phyloP scores from a whole-genome alignment of 495 filamentous ascomycete species.

The Thozetella sp. region DNA sequence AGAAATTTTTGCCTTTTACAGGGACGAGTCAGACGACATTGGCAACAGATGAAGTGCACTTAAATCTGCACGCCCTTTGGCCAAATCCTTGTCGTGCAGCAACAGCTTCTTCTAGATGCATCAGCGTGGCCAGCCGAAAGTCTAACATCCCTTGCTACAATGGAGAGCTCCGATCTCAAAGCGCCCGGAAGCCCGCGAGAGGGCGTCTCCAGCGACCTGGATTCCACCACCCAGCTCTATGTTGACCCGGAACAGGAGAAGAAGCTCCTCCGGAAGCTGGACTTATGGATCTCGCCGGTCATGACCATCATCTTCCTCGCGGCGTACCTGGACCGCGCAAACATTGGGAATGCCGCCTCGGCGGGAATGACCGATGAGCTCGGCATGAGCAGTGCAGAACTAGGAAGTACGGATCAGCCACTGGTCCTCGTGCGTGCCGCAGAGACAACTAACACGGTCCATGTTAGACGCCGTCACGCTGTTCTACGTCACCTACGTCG shows the following conservation, averaged over 20 bases:
- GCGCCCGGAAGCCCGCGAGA: background rate
- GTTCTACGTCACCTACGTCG: slow-evolving; percentile 27
- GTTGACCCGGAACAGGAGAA: slow-evolving; percentile 10
- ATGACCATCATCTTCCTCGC: slow-evolving; percentile 38
- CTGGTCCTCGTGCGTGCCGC: no score
- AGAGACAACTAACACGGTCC: background rate
- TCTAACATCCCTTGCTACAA: no score
- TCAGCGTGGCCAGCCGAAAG: no score
- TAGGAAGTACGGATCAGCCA: slow-evolving; percentile 17
- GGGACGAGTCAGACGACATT: no score
- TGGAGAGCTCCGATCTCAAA: background rate
- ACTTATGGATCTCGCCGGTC: slow-evolving; percentile 38
- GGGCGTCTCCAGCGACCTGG: background rate
- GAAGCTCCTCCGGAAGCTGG: slow-evolving; percentile 34
- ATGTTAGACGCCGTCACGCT: slow-evolving; percentile 23
- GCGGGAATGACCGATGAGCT: slow-evolving; percentile 40
- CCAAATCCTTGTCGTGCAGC: no score
- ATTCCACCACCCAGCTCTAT: background rate
- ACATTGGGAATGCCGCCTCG: slow-evolving; percentile 35
- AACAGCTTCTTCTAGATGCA: no score
- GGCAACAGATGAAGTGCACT: no score
- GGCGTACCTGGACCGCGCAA: slow-evolving; percentile 38
- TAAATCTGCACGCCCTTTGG: no score
- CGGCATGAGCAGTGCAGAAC: slow-evolving; percentile 29
- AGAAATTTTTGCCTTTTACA: no score